A percentile compares a stretch with the other conserved stretches of the same genome.
These are phyloP conservation scores for Toxicodendron radicans DNA, from an alignment of 345 rosid genomes.

Conservation along the genomic window DNA sequence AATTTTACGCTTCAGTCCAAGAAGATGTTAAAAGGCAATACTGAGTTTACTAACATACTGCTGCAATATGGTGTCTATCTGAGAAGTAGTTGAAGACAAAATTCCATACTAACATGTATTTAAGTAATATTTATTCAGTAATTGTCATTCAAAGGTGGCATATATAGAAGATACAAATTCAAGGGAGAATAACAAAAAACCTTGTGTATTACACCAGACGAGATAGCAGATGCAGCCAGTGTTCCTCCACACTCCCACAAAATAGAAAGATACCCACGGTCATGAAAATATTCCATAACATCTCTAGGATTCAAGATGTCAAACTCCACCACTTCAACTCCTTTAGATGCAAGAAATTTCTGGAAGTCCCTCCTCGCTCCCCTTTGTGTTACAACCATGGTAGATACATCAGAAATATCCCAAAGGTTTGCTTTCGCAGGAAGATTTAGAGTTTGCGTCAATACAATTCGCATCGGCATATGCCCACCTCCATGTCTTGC, in stretches of 20 bases:
- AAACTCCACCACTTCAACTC: conserved; percentile 96
- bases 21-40: not conserved
- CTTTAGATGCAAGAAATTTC: conserved; percentile 74
- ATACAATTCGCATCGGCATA: conserved; percentile 77
- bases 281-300: conserved; percentile 91
- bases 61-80: not conserved
- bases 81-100: not conserved
- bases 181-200: conserved; percentile 28
- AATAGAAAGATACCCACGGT: conserved; percentile 87
- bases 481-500: conserved; percentile 93
- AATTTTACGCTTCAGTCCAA: not conserved
- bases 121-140: not conserved
- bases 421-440: conserved; percentile 89
- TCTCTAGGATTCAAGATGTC: conserved; percentile 91
- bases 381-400: conserved; percentile 84
- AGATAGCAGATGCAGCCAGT: conserved; percentile 88
- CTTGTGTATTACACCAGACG: conserved; percentile 89
- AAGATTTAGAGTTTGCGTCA: conserved; percentile 80
- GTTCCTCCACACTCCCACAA: conserved; percentile 98
- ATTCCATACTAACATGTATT: not conserved
- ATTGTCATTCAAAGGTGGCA: not conserved
- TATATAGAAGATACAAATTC: not conserved
- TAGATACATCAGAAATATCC: conserved; percentile 79
- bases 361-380: conserved; percentile 92
- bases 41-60: not conserved